Evolutionary conservation across 139 green algal species (phyloP).

Genomic region (Yamagishiella unicocca): DNA sequence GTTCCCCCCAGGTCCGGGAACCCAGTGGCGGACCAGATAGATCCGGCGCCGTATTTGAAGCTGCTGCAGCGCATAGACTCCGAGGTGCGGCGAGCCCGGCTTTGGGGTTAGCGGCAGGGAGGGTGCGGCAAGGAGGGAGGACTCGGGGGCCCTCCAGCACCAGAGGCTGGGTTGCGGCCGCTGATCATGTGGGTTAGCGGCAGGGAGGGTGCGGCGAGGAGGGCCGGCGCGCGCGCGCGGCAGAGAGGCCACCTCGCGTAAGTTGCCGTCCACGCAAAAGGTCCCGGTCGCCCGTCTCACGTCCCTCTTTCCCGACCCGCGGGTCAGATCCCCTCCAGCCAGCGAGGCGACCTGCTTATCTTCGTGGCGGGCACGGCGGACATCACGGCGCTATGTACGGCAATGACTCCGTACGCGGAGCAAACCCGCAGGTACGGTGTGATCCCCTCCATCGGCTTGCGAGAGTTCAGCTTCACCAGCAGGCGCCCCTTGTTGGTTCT

Average conservation of each 20-base stretch:
- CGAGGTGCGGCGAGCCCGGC: conserved; percentile 28
- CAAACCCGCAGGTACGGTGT: background rate
- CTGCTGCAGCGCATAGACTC: conserved; percentile 63
- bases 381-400: conserved; percentile 48
- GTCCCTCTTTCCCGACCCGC: background rate
- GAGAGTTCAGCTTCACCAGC: too few species aligned
- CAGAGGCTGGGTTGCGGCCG: too few species aligned
- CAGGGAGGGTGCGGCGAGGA: too few species aligned
- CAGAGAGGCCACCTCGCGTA: too few species aligned
- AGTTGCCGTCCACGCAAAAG: too few species aligned
- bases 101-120: too few species aligned
- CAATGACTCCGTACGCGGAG: conserved; percentile 46
- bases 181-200: too few species aligned
- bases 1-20: background rate
- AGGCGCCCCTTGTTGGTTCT: too few species aligned
- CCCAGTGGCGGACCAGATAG: conserved; percentile 43
- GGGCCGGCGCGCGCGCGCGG: too few species aligned
- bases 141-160: too few species aligned
- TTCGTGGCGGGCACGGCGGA: conserved; percentile 64
- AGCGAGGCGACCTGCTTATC: conserved; percentile 63
- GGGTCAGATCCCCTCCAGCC: conserved; percentile 8
- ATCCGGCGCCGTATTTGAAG: conserved; percentile 57
- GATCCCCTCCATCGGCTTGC: too few species aligned
- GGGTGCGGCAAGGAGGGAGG: too few species aligned
- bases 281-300: background rate